phyloP scores from a whole-genome alignment of 2,329 filamentous ascomycete genomes.

The Bisporella sp. region DNA sequence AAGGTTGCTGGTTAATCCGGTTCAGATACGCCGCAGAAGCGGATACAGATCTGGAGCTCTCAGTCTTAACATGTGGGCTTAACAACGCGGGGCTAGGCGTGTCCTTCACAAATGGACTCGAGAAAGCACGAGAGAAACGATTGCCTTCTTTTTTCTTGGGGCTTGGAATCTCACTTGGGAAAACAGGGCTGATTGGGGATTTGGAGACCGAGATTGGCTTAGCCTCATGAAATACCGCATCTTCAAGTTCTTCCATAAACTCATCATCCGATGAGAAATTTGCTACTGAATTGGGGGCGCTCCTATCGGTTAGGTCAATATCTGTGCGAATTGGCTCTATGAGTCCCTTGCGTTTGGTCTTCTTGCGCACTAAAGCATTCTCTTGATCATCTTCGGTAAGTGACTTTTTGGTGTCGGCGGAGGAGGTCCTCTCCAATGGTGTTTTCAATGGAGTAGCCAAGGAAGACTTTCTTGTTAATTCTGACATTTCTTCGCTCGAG shows the following conservation, averaged over 20 bases:
- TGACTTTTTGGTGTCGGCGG: constrained; percentile 19
- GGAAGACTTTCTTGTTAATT: background rate
- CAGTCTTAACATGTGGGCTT: constrained; percentile 30
- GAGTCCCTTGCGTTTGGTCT: constrained; percentile 15
- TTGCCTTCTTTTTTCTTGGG: constrained; percentile 18
- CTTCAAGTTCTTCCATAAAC: constrained; percentile 78
- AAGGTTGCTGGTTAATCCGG: constrained; percentile 43
- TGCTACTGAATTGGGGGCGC: constrained; percentile 30
- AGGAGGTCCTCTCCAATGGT: constrained; percentile 28
- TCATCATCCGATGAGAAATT: constrained; percentile 67
- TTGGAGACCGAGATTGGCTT: constrained; percentile 72
- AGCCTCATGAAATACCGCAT: constrained; percentile 77
- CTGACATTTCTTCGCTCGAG: constrained; percentile 8
- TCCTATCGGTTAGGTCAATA: constrained; percentile 29
- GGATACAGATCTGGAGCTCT: constrained; percentile 31
- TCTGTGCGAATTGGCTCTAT: constrained; percentile 51
- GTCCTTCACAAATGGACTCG: constrained; percentile 28
- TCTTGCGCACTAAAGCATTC: constrained; percentile 8
- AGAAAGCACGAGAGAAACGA: constrained; percentile 26
- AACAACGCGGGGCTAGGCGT: constrained; percentile 30
- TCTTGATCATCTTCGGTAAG: constrained; percentile 18
- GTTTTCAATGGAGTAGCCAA: constrained; percentile 16
- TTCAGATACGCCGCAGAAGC: constrained; percentile 48
- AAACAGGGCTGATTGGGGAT: constrained; percentile 69
- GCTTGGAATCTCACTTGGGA: constrained; percentile 31